Evolutionary conservation across 331 rosid species (phyloP), one percentile per base, ranked within the genome.

Genomic region (Dryas integrifolia): DNA sequence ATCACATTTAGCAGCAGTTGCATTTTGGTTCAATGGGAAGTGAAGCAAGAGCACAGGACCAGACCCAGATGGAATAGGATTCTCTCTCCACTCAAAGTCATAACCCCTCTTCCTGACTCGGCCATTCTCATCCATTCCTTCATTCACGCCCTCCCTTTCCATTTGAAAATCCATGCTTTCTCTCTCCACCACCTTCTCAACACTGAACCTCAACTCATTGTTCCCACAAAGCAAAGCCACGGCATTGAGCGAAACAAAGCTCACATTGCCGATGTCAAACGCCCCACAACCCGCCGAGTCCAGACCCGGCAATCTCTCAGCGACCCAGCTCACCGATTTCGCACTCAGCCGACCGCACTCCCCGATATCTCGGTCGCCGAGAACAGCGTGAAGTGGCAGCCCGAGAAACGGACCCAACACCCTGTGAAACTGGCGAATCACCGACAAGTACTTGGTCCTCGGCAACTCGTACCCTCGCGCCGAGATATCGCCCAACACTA

Each of bases 291-390:
- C 90, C 6, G 88, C 82, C 15, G 76, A 39, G 74, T 89, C 88
- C 73, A 89, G 50, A 18, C 88, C 92, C 5, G 90, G 88, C 49
- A 87, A 77, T 59, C 84, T 81, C 75, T 53, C 55, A 56, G 92
- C 51, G 30, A 87, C 63, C 92, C 92, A 87, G 18, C 50, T 46
- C 55, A 87, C 82, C 45, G 66, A 60, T n/a, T 80, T 72, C 39
- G 45, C 66, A 67, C 79, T 82, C 48, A 87, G 66, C 59, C 72
- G 79, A 30, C 62, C 58, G 74, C 92, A 89, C 16, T 72, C 67
- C 16, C 92, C 96, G n/a, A 89, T 52, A 46, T 89, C 92, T 56
- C 92, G 82, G 74, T 89, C 96, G n/a, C 96, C 96, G 24, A 89
- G 87, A 63, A 72, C 80, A 1, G 80, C 90, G 65, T 89, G 90